Conservation (phyloP, 345 rosid species). For the Lenwebbia sp. region DNA sequence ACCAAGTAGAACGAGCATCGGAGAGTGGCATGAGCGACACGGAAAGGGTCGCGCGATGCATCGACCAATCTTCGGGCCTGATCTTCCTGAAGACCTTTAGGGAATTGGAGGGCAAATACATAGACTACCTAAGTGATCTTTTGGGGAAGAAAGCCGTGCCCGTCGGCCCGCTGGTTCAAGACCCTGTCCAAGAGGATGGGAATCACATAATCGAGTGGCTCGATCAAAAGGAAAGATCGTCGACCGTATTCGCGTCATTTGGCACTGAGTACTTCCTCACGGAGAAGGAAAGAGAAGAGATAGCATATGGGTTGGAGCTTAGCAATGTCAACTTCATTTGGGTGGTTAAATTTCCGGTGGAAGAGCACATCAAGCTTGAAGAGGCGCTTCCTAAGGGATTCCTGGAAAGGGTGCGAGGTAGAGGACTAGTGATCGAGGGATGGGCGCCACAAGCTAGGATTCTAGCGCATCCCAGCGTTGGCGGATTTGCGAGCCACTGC, state of each 20-base stretch:
- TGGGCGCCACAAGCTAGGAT: conserved; percentile 30
- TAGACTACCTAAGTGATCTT: conserved; percentile 9
- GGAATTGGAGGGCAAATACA: conserved; percentile 24
- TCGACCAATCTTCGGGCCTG: not conserved
- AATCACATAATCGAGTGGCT: conserved; percentile 16
- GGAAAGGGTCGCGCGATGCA: not conserved
- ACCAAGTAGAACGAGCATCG: not conserved
- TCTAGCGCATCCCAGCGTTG: conserved; percentile 3
- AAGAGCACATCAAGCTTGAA: not conserved
- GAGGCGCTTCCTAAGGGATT: conserved; percentile 18
- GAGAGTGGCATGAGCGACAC: not conserved
- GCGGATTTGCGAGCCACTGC: conserved; percentile 23
- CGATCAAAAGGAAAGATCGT: conserved; percentile 2
- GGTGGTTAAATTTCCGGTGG: conserved; percentile 19
- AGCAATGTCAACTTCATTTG: conserved; percentile 22
- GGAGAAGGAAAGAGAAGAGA: conserved; percentile 14
- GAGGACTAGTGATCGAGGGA: conserved; percentile 11
- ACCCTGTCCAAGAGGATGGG: not conserved
- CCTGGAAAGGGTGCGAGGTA: conserved; percentile 8
- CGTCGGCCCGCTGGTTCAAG: conserved; percentile 23
- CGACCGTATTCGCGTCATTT: conserved; percentile 21
- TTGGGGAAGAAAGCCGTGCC: conserved; percentile 15
- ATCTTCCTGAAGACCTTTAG: conserved; percentile 11
- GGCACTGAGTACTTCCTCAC: conserved; percentile 25
- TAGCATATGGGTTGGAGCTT: conserved; percentile 23